phyloP scores from a whole-genome alignment of 306 rosid species.

The Cucumis melo region DNA sequence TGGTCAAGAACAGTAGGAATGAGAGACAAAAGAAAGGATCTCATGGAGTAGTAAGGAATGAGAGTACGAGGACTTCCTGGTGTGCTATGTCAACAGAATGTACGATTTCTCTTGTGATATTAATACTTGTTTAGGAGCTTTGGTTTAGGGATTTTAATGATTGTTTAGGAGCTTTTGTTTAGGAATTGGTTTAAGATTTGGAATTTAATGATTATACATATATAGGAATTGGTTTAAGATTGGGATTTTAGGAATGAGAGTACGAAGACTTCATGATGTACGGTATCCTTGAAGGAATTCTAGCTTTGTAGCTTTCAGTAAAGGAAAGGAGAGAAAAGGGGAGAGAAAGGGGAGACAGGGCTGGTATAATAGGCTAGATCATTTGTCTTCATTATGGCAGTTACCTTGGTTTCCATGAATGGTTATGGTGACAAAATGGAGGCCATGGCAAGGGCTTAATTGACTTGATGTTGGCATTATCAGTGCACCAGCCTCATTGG shows the following conservation, averaged over 20 bases:
- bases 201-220: neutral
- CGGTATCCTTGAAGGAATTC: too few species aligned
- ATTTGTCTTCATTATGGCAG: neutral
- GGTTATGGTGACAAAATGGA: neutral
- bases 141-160: neutral
- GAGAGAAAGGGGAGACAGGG: neutral
- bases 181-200: neutral
- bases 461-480: neutral
- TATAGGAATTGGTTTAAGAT: neutral
- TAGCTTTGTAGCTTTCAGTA: too few species aligned
- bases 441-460: neutral
- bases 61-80: neutral
- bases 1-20: neutral
- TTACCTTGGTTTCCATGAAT: neutral
- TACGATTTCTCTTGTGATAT: neutral
- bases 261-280: too few species aligned
- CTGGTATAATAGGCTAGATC: neutral
- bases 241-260: neutral
- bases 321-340: too few species aligned
- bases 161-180: too few species aligned
- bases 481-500: neutral
- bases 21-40: neutral
- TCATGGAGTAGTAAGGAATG: neutral
- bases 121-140: neutral
- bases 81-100: neutral